A percentile compares a stretch with the other conserved stretches of the same genome.
These are phyloP conservation scores for Podila horticola DNA, from an alignment of 192 early-diverging fungal species.

Conservation along the genomic window DNA sequence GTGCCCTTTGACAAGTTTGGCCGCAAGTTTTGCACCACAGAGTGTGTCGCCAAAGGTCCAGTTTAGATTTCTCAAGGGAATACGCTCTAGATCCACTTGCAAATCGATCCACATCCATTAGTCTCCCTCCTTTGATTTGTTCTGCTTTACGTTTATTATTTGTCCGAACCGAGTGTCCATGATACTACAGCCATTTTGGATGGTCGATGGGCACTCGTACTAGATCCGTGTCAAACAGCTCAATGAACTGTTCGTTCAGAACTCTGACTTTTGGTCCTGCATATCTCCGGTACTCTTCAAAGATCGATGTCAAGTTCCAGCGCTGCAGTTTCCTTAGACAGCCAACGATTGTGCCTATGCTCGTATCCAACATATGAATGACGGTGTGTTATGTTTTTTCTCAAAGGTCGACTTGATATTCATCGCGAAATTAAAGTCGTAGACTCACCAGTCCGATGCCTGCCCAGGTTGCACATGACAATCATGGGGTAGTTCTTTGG, in stretches of 20 bases:
- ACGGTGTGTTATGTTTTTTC: not conserved
- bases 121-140: not conserved
- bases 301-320: conserved; percentile 98
- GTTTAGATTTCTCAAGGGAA: conserved; percentile 8
- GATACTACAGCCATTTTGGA: conserved; percentile 79
- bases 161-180: not conserved
- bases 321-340: conserved; percentile 97
- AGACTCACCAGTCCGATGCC: conserved; percentile 89
- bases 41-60: conserved; percentile 54
- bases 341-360: conserved; percentile 92
- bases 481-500: conserved; percentile 94
- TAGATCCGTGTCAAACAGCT: conserved; percentile 97
- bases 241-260: conserved; percentile 97
- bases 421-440: not conserved
- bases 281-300: conserved; percentile 97
- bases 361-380: not conserved
- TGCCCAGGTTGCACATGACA: conserved; percentile 97
- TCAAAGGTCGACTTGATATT: too few species aligned
- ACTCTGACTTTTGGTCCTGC: conserved; percentile 96
- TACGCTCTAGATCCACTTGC: not conserved
- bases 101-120: too few species aligned
- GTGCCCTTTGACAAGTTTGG: conserved; percentile 82
- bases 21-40: conserved; percentile 67
- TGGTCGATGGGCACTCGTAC: conserved; percentile 80
- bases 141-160: not conserved